Percentiles rank a stretch among this genome's conserved stretches.
These are phyloP conservation scores for Mycena latifolia DNA, from an alignment of 768 basidiomycete species.

Conservation along the genomic window DNA sequence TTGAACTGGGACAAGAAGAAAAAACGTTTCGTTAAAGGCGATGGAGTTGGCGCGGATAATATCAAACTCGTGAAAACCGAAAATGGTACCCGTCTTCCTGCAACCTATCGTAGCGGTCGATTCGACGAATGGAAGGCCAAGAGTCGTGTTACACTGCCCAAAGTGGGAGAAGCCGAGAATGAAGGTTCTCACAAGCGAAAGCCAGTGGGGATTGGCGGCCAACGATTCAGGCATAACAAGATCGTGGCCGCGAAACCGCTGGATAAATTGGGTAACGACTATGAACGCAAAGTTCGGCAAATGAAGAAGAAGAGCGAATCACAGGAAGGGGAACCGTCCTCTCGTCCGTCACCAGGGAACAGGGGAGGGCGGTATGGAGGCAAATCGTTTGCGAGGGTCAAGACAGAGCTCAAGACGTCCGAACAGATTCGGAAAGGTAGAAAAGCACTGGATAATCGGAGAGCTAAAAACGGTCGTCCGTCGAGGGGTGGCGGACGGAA, in stretches of 20 bases:
- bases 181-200: conserved; percentile 47
- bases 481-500: conserved; percentile 47
- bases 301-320: conserved; percentile 66
- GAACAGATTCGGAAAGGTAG: conserved; percentile 90
- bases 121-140: conserved; percentile 97
- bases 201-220: conserved; percentile 61
- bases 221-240: conserved; percentile 82
- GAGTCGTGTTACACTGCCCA: conserved; percentile 77
- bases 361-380: conserved; percentile 64
- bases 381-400: conserved; percentile 74
- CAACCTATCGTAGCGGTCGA: conserved; percentile 91
- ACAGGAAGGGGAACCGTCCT: conserved; percentile 38
- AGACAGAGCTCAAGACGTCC: conserved; percentile 86
- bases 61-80: conserved; percentile 95
- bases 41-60: conserved; percentile 90
- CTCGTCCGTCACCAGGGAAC: conserved; percentile 39
- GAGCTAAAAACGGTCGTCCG: conserved; percentile 87
- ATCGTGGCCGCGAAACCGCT: conserved; percentile 76
- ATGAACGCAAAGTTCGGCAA: conserved; percentile 79
- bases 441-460: conserved; percentile 71
- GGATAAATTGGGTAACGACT: conserved; percentile 78
- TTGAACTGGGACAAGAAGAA: conserved; percentile 96
- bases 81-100: conserved; percentile 91
- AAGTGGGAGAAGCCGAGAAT: conserved; percentile 85
- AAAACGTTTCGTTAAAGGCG: conserved; percentile 92